These are phyloP conservation scores for Aureococcus anophagefferens DNA, from an alignment of 108 stramenopile species.

Conservation along the genomic window DNA sequence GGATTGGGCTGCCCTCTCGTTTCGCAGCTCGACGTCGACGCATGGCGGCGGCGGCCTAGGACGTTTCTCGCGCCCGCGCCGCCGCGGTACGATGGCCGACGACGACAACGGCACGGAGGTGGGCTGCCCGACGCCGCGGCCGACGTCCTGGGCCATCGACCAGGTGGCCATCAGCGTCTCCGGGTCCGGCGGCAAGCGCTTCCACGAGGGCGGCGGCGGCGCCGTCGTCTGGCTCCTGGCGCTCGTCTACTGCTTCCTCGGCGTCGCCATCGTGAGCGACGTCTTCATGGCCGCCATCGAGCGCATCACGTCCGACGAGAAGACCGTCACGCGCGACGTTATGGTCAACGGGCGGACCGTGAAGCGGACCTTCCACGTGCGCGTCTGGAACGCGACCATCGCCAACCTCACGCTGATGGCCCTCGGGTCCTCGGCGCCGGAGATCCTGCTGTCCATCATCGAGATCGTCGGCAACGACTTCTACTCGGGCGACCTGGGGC, in stretches of 20 bases:
- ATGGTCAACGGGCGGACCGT: not conserved
- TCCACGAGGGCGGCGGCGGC: not conserved
- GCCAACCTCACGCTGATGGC: constrained; percentile 41
- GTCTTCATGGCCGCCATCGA: constrained; percentile 32
- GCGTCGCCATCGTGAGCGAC: constrained; percentile 24
- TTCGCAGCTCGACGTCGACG: no score
- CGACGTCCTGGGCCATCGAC: no score
- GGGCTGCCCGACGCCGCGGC: no score
- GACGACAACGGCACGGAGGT: no score
- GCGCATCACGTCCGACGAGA: constrained; percentile 16
- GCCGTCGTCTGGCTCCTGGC: constrained; percentile 13
- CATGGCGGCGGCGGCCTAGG: no score
- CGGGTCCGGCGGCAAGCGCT: no score
- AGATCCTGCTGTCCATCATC: constrained; percentile 27
- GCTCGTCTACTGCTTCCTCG: constrained; percentile 16
- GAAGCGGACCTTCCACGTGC: no score
- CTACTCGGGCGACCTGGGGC: constrained; percentile 25
- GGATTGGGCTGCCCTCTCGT: no score
- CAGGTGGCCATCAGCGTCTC: no score
- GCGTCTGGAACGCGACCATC: constrained; percentile 33
- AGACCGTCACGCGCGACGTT: not conserved
- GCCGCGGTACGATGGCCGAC: no score
- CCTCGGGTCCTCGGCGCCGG: constrained; percentile 33
- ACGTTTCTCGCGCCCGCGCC: no score
- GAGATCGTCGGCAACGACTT: constrained; percentile 17